Evolutionary conservation across 1,139 yeast species (phyloP), one percentile per base, ranked within the genome.

Genomic region (Candida tetrigidarum): DNA sequence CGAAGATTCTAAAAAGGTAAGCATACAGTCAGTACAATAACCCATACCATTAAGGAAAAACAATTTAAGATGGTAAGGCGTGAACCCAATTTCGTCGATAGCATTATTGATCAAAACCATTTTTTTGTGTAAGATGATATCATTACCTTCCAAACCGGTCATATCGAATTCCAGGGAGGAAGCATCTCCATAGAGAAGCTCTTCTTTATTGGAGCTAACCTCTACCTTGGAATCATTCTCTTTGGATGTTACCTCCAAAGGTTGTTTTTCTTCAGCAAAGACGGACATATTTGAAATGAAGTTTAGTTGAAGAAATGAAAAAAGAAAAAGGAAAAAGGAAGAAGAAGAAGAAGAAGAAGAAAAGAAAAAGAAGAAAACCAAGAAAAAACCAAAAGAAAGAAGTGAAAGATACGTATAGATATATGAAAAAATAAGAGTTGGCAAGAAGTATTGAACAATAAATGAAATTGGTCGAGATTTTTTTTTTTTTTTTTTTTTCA

Each of bases 11-110:
- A 69, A 55, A 57, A 69, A 66, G 32, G 72, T 74, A 52, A 83
- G 65, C 57, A 81, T 81, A 14, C 85, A 79, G 57, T 83, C 87
- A 22, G 80, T 82, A 5, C 83, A 78, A 55, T 83, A 83, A 12
- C 88, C 88, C 74, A 81, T 75, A 14, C 87, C 87, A 48, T 77
- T 78, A 29, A 79, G 57, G 52, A 69, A 68, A 54, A 78, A 67
- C 26, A 66, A 51, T 45, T 67, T 67, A 37, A 64, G 52, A 51
- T 67, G 73, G 48, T 66, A 67, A 30, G 64, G 63, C 20, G 72
- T 67, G 49, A 66, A 66, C 1, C 71, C 73, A 45, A 67, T 67
- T 49, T 67, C 71, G 51, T 67, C 72, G 39, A 66, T 61, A 10
- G 72, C 62, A 46, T 67, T 61, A 43, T 66, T 65, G 36, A 67